Base-by-base conservation (phyloP, 1,284 basidiomycete genomes). In the Pterulicium gracile region DNA sequence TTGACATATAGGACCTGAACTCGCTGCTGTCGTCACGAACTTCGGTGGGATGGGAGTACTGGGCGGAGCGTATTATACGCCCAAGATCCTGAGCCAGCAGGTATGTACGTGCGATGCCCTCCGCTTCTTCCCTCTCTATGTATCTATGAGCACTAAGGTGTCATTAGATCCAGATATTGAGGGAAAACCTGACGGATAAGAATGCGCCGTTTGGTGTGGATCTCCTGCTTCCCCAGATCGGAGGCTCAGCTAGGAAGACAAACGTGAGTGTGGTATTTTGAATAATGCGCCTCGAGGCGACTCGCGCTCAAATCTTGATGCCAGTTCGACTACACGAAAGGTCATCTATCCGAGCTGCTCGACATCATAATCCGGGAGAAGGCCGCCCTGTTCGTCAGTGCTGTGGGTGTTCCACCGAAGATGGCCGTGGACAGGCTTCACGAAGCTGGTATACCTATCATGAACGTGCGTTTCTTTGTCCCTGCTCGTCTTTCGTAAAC, bases 31-130 rank as follows among this genome's bases (percentile, higher is more conserved):
- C n/a, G 27, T 32, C 27, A 32, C 39, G 10, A 41, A 35, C 22
- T 3, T 34, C 23, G 87, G 87, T 41, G 90, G 90, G 43, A 58
- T 94, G 24, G 90, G 90, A 49, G 88, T 92, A 47, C 88, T 94
- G 51, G 89, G 90, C 45, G 89, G 90, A 46, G 67, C 88, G 21
- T 83, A 87, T 1, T 87, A 83, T 56, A 88, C 87, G 24, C 83
- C 84, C 3, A 85, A 83, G 60, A 69, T 81, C 50, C 68, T 88
- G 27, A 75, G 78, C 43, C 67, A 73, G 54, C 83, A 87, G 69
- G 83, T 82, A 50, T n/a, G n/a, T n/a, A n/a, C n/a, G n/a, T n/a
- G n/a, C 50, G 66, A 54, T 42, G 21, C 24, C 39, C 13, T 41
- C n/a, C n/a, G 24, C 20, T 4, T 32, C n/a, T 32, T n/a, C 10